A percentile compares a stretch with the other conserved stretches of the same genome.
Evolutionary conservation across 1,284 basidiomycete genomes (phyloP).

Genomic region (Neolentinus lepideus): DNA sequence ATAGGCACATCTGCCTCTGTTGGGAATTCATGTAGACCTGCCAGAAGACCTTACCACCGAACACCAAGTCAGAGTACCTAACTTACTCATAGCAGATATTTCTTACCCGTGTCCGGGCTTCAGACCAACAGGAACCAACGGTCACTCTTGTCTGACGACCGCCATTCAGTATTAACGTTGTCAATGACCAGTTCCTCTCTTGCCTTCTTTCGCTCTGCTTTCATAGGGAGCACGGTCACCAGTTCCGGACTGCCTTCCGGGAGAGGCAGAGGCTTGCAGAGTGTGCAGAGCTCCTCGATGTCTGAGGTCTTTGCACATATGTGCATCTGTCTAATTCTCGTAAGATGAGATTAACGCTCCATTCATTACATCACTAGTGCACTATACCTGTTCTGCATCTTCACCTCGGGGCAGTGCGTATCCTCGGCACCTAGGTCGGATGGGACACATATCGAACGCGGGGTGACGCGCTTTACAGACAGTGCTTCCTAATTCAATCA

Average conservation of each 20-base stretch:
- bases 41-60: constrained; percentile 68
- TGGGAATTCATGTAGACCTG: constrained; percentile 83
- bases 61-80: constrained; percentile 1
- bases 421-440: constrained; percentile 63
- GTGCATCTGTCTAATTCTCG: too few relatives aligned
- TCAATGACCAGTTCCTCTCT: constrained; percentile 84
- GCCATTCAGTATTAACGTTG: constrained; percentile 76
- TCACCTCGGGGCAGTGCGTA: constrained; percentile 25
- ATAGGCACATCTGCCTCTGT: constrained; percentile 41
- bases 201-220: constrained; percentile 75
- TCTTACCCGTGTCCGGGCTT: constrained; percentile 75
- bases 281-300: constrained; percentile 68
- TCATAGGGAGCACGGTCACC: constrained; percentile 84
- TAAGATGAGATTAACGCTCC: too few relatives aligned
- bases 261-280: constrained; percentile 65
- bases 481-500: constrained; percentile 86
- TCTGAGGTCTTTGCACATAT: constrained; percentile 33
- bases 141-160: constrained; percentile 20
- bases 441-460: constrained; percentile 65
- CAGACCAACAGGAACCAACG: constrained; percentile 72
- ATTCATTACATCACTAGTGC: too few relatives aligned
- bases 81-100: constrained; percentile 3
- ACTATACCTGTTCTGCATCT: background rate
- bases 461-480: constrained; percentile 84
- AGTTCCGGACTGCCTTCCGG: constrained; percentile 18